A percentile compares a stretch with the other conserved stretches of the same genome.
Evolutionary conservation across 345 rosid species (phyloP).

Genomic region (Eutrema heterophyllum): DNA sequence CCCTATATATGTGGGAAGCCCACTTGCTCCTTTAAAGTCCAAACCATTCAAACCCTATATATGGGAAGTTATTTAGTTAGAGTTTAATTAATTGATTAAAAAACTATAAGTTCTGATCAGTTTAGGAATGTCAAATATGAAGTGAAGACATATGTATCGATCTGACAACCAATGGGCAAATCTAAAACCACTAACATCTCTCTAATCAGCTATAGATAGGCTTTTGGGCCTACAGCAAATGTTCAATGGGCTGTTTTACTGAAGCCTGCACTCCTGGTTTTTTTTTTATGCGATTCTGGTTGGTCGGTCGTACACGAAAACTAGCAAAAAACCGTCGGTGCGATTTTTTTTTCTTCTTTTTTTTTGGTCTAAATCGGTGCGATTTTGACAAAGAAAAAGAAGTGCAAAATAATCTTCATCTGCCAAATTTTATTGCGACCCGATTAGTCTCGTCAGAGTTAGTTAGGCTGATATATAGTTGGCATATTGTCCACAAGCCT

Average conservation of each 20-base stretch:
- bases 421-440: constrained; percentile 21
- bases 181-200: not conserved
- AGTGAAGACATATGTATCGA: too few relatives aligned
- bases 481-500: constrained; percentile 17
- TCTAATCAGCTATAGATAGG: not conserved
- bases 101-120: not conserved
- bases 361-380: not conserved
- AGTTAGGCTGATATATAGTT: constrained; percentile 25
- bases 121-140: not conserved
- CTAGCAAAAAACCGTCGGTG: not conserved
- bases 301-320: not conserved
- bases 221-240: not conserved
- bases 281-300: too few relatives aligned
- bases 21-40: too few relatives aligned
- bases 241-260: not conserved
- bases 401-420: not conserved
- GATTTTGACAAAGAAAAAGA: not conserved
- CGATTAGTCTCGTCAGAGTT: not conserved
- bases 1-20: too few relatives aligned
- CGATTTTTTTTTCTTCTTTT: too few relatives aligned
- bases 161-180: not conserved
- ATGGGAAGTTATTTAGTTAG: too few relatives aligned
- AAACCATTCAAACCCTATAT: too few relatives aligned
- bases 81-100: not conserved
- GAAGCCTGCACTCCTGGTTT: not conserved